Evolutionary conservation across 2,329 filamentous ascomycete species (phyloP), one percentile per base, ranked within the genome.

Genomic region (Zasmidium angulare): DNA sequence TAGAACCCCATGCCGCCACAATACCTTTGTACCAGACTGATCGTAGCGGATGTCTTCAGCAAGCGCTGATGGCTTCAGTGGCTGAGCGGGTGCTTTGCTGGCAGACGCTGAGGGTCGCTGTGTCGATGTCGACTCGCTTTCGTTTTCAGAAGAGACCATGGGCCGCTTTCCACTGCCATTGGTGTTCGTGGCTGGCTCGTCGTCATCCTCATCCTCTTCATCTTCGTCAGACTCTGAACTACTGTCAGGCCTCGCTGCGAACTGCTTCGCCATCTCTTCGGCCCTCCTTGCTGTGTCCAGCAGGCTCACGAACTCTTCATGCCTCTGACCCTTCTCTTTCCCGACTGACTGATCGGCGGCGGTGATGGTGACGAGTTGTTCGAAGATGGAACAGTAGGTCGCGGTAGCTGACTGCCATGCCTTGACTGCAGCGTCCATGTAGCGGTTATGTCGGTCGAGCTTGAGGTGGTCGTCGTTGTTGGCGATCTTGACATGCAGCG

Each of bases 381-480:
- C 56, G 62, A 73, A 72, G 55, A 73, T 60, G 10, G 63, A 58
- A 53, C 62, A 61, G 58, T 69, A 73, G 1, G 61, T 58, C 29
- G 67, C 65, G 12, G 66, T 69, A 11, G 69, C 66, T 22, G 50
- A 56, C 22, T 62, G 56, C 71, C 70, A 73, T 14, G 71, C 70
- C 40, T 66, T 63, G 19, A 71, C 64, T 17, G 64, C 56, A 46
- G 62, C 56, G n/a, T 70, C 64, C 48, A 69, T 65, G 64, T 69
- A 72, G 23, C 52, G 26, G 17, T 65, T 50, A 47, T 69, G 66
- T 20, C 64, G 62, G 48, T 62, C 56, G n/a, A 63, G 46, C 24
- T 64, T 53, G 20, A 65, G 64, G 46, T 55, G 51, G 50, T 62
- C 59, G 47, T 62, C 63, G 20, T 23, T 53, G 26, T 63, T 57